Evolutionary conservation across 805 yeast species (phyloP).

Genomic region (Zygoascus flipseniorum): DNA sequence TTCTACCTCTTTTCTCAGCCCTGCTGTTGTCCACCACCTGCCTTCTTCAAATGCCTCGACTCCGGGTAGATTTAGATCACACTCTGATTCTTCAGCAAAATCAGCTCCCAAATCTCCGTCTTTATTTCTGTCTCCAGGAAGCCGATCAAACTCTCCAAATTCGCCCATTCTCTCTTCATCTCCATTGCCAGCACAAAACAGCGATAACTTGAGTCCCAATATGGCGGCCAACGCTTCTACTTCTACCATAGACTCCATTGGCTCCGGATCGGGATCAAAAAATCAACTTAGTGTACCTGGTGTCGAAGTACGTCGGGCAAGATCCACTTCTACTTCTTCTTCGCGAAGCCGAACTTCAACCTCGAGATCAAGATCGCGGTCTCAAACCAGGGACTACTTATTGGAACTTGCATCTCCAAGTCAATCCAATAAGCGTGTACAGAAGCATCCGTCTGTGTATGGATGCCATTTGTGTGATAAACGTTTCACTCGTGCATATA

Average conservation of each 20-base stretch:
- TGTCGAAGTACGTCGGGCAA: neutral
- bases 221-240: neutral
- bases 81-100: slow-evolving; percentile 8
- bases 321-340: neutral
- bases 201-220: neutral
- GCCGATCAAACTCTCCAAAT: slow-evolving; percentile 1
- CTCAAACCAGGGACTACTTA: slow-evolving; percentile 43
- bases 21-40: neutral
- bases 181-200: neutral
- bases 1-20: neutral
- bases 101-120: neutral
- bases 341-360: slow-evolving; percentile 3
- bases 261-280: neutral
- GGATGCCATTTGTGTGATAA: slow-evolving; percentile 79
- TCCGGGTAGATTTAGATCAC: slow-evolving; percentile 6
- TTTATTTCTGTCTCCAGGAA: neutral
- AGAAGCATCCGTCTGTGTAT: slow-evolving; percentile 64
- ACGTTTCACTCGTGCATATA: slow-evolving; percentile 86
- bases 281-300: neutral
- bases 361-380: slow-evolving; percentile 7
- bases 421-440: slow-evolving; percentile 45
- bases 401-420: slow-evolving; percentile 57
- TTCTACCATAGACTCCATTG: neutral
- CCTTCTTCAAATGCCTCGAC: neutral
- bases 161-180: neutral